Evolutionary conservation across 495 filamentous ascomycete species (phyloP), one percentile per base, ranked within the genome.

Genomic region (Podospora australis): DNA sequence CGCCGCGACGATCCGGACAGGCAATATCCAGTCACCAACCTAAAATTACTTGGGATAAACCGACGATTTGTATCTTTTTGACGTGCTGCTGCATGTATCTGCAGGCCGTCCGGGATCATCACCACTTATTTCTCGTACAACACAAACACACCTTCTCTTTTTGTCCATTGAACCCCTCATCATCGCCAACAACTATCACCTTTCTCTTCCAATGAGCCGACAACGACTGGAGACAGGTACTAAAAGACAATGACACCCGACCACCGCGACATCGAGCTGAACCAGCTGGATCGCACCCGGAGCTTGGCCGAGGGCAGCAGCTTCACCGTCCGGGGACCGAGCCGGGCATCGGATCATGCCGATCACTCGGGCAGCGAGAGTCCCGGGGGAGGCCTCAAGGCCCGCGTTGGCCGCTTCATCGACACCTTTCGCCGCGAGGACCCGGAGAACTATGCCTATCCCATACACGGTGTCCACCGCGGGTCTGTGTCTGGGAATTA

Each of bases 361-460:
- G n/a, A 13, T 34, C 14, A 22, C 3, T 4, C 20, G 2, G 9
- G 2, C 41, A 13, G 7, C n/a, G 21, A 26, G 7, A 45, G 41
- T 53, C 50, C 39, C 53, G 54, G 32, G 22, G 29, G 39, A 10
- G 45, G 38, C 20, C 21, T 58, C 7, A 49, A 55, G 17, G 44
- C 49, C 29, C 22, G 21, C 1, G 4, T 56, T 20, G n/a, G 30
- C 38, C 38, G 48, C 48, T 63, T 63, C 44, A 52, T 65, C 39
- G 59, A 65, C 54, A 54, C 59, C 0, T 65, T 65, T 44, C 59
- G 59, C 6, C 62, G 59, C 30, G 48, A 58, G 6, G 52, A 61
- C 48, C n/a, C 21, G 23, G 30, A 38, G 29, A 29, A 45, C 23
- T 17, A 35, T 23, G 26, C 24, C 28, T 36, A 30, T 25, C 26